phyloP scores from a whole-genome alignment of 2,329 filamentous ascomycete genomes.

The Colletotrichum simmondsii region DNA sequence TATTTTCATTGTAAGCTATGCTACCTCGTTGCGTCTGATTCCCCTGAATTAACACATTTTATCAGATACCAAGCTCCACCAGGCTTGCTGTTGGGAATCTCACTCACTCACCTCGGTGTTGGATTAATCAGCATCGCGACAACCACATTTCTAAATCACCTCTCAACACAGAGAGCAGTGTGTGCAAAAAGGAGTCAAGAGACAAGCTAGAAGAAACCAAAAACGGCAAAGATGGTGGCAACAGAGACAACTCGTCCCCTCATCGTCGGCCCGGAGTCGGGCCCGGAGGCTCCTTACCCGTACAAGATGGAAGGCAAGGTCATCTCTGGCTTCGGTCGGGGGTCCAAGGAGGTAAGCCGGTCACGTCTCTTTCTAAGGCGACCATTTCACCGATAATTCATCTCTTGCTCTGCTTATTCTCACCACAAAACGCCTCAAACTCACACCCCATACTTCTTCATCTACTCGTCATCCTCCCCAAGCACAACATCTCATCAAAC shows the following conservation, averaged over 20 bases:
- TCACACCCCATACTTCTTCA: neutral
- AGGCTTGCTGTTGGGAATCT: neutral
- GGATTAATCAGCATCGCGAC: conserved; percentile 12
- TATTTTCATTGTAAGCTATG: neutral
- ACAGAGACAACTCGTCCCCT: conserved; percentile 62
- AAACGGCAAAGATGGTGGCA: conserved; percentile 3
- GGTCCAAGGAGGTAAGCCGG: conserved; percentile 82
- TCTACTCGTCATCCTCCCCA: neutral
- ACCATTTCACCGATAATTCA: neutral
- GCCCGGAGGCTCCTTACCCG: conserved; percentile 83
- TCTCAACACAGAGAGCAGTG: neutral
- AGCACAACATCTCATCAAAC: neutral
- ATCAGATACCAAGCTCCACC: neutral
- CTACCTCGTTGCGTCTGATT: neutral
- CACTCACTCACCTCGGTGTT: neutral
- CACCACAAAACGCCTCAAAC: neutral
- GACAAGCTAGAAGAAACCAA: neutral
- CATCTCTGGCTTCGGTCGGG: conserved; percentile 92
- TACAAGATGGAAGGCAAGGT: conserved; percentile 86
- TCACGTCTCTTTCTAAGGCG: neutral
- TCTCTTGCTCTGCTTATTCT: neutral
- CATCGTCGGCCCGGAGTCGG: conserved; percentile 78
- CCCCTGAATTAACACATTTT: neutral
- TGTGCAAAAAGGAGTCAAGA: neutral
- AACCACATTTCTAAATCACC: neutral